Percentiles rank a stretch among this genome's conserved stretches.
Conservation (phyloP, 768 basidiomycete species). For the Melanogaster broomeanus region DNA sequence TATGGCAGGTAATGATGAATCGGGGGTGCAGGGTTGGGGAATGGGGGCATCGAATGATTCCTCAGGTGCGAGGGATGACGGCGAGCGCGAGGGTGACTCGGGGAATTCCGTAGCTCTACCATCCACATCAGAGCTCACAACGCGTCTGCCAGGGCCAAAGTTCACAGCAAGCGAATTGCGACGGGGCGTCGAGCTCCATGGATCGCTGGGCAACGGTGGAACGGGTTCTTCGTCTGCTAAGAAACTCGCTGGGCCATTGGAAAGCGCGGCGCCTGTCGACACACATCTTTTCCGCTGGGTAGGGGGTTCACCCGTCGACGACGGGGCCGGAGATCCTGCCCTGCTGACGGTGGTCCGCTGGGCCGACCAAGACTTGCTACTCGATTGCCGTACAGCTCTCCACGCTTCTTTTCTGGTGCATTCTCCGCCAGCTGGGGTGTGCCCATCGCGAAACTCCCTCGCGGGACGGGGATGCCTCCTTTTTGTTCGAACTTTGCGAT, state of each 20-base stretch:
- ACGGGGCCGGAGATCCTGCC: conserved; percentile 15
- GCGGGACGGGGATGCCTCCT: conserved; percentile 74
- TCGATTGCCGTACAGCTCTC: conserved; percentile 76
- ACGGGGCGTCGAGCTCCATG: conserved; percentile 4
- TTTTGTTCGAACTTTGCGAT: conserved; percentile 82
- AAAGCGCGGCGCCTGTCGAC: conserved; percentile 26
- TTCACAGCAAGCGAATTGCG: conserved; percentile 32
- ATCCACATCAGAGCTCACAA: conserved; percentile 13
- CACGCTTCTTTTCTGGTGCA: conserved; percentile 49
- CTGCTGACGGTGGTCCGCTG: conserved; percentile 15
- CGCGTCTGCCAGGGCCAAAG: conserved; percentile 24
- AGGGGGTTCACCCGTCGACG: conserved; percentile 14
- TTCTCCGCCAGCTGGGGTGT: conserved; percentile 55
- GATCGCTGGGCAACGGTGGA: conserved; percentile 23
- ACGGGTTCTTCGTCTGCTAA: conserved; percentile 23
- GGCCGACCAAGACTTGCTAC: conserved; percentile 41
- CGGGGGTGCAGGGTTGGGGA: neutral
- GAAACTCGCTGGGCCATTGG: conserved; percentile 10
- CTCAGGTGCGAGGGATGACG: conserved; percentile 6
- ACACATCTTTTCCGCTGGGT: conserved; percentile 30
- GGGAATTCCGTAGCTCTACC: neutral
- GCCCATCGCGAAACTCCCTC: conserved; percentile 71
- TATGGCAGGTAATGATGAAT: neutral
- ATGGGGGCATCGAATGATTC: conserved; percentile 8
- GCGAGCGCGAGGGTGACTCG: conserved; percentile 7